Evolutionary conservation across 2,329 filamentous ascomycete species (phyloP).

Genomic region (Paecilomyces niveus): DNA sequence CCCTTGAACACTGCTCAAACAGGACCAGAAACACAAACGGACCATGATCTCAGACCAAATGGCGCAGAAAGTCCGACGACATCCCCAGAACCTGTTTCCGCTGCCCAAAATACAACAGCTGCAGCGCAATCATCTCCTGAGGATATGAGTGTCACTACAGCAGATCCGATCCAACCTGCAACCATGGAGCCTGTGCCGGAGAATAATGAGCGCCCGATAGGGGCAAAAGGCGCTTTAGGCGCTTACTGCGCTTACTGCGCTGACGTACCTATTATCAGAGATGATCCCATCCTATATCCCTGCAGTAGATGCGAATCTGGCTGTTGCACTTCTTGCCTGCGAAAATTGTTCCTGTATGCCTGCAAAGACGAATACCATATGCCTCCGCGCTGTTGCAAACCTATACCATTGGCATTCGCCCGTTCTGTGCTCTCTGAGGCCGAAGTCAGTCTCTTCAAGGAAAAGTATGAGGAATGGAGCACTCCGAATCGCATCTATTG

Average conservation of each 20-base stretch:
- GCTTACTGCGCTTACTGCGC: background rate
- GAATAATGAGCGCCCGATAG: background rate
- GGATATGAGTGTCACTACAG: background rate
- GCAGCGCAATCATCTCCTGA: background rate
- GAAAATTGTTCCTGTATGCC: slow-evolving; percentile 34
- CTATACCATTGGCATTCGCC: slow-evolving; percentile 37
- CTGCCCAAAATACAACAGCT: background rate
- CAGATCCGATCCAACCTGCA: background rate
- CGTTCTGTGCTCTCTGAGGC: slow-evolving; percentile 25
- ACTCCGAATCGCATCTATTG: slow-evolving; percentile 43
- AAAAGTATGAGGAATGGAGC: slow-evolving; percentile 43
- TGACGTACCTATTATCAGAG: background rate
- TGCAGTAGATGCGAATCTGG: slow-evolving; percentile 2
- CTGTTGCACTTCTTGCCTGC: slow-evolving; percentile 7
- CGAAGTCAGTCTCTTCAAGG: slow-evolving; percentile 31
- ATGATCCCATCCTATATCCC: background rate
- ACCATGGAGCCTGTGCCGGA: background rate
- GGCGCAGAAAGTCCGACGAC: background rate
- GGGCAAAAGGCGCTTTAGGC: background rate
- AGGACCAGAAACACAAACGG: background rate
- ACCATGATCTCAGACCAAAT: background rate
- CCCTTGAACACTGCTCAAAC: background rate
- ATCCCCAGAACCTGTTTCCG: background rate
- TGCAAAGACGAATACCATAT: slow-evolving; percentile 33
- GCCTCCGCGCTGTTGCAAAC: slow-evolving; percentile 41